Conservation (phyloP, 129 eudicot species). For the Smallanthus sonchifolius region DNA sequence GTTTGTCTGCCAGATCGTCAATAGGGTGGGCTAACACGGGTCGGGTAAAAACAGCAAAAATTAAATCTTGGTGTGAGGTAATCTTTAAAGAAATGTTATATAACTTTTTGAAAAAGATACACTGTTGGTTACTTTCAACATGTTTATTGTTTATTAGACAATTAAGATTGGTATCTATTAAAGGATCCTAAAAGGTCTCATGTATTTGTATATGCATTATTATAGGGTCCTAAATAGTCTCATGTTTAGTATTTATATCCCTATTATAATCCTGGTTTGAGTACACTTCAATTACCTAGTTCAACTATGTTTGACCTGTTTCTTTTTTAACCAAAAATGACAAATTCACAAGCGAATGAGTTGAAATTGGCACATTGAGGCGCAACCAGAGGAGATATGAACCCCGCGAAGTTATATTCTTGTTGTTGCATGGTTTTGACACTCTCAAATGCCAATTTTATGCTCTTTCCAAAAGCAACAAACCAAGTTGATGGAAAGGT, state of each 20-base stretch:
- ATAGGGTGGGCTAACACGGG: background rate
- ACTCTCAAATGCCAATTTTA: background rate
- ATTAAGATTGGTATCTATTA: too few relatives aligned
- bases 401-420: background rate
- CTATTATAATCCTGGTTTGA: too few relatives aligned
- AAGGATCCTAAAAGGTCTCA: too few relatives aligned
- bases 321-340: background rate
- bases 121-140: too few relatives aligned
- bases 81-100: too few relatives aligned
- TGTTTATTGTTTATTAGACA: too few relatives aligned
- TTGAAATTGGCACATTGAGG: background rate
- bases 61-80: too few relatives aligned
- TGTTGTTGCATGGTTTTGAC: conserved; percentile 6
- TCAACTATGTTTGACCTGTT: background rate
- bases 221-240: too few relatives aligned
- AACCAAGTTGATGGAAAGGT: conserved; percentile 23
- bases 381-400: background rate
- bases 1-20: conserved; percentile 6
- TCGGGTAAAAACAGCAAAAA: background rate
- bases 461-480: conserved; percentile 7
- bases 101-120: too few relatives aligned
- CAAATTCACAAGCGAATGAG: background rate
- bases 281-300: too few relatives aligned
- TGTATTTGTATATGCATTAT: too few relatives aligned
- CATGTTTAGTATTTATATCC: too few relatives aligned